Evolutionary conservation across 2,329 filamentous ascomycete genomes (phyloP).

Genomic region (Neocucurbitaria cava): DNA sequence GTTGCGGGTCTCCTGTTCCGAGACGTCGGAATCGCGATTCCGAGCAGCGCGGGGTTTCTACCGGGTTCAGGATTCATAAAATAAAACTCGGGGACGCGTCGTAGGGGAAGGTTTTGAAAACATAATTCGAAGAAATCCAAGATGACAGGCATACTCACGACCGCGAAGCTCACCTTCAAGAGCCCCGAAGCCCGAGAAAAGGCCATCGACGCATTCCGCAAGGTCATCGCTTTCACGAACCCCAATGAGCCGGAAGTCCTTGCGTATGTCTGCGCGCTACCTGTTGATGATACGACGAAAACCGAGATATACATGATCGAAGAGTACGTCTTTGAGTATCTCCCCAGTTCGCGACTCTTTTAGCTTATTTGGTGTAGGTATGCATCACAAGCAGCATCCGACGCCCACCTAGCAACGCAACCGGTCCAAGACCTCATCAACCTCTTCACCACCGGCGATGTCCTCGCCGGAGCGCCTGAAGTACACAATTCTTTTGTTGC

Average conservation of each 20-base stretch:
- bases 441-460: conserved; percentile 25
- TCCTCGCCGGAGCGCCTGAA: conserved; percentile 29
- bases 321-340: conserved; percentile 15
- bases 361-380: conserved; percentile 15
- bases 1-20: conserved; percentile 14
- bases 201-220: conserved; percentile 27
- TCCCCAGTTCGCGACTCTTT: neutral
- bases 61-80: neutral
- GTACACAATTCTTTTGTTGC: conserved; percentile 21
- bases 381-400: conserved; percentile 26
- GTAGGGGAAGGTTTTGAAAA: neutral
- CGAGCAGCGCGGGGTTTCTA: conserved; percentile 16
- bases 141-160: conserved; percentile 30
- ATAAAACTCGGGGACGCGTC: neutral
- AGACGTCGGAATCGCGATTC: conserved; percentile 13
- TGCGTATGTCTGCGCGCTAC: conserved; percentile 31
- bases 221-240: conserved; percentile 30
- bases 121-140: fast-evolving
- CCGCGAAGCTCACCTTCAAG: conserved; percentile 27
- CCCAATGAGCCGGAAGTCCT: conserved; percentile 30
- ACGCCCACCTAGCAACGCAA: conserved; percentile 24
- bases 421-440: conserved; percentile 33
- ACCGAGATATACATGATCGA: conserved; percentile 38
- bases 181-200: conserved; percentile 15
- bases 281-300: conserved; percentile 15